Percentiles rank a stretch among this genome's conserved stretches.
phyloP scores from a whole-genome alignment of 108 stramenopile genomes.

The Cyclotella choctawhatcheeana region DNA sequence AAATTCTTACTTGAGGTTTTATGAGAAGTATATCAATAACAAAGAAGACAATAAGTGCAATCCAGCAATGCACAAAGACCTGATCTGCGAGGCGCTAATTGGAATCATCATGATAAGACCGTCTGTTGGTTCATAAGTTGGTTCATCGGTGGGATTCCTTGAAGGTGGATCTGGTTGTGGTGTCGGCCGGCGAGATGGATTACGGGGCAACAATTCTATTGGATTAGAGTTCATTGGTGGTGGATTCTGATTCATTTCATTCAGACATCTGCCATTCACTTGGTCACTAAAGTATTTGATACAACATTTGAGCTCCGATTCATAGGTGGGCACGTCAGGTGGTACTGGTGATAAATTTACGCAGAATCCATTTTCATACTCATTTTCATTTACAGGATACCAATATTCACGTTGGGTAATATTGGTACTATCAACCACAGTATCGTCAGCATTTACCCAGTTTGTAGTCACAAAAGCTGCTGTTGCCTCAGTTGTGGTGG shows the following conservation, averaged over 20 bases:
- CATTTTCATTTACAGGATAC: neutral
- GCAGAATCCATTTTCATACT: neutral
- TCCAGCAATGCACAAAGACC: too few species aligned
- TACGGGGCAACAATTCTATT: neutral
- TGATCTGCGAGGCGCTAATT: neutral
- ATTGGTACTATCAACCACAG: neutral
- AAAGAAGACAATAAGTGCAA: too few species aligned
- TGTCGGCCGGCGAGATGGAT: neutral
- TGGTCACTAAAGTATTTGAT: neutral
- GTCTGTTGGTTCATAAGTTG: neutral
- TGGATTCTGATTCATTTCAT: neutral
- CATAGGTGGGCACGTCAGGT: neutral
- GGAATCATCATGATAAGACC: neutral
- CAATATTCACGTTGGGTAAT: conserved; percentile 5
- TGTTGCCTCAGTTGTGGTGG: conserved; percentile 6
- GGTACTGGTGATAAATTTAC: neutral
- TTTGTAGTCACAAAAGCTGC: neutral
- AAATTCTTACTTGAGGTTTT: too few species aligned
- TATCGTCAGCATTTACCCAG: neutral
- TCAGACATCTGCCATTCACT: neutral
- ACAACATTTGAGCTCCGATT: conserved; percentile 4
- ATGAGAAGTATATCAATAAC: too few species aligned
- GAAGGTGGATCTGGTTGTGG: neutral
- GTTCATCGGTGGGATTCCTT: neutral
- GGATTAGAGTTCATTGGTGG: neutral